A percentile compares a stretch with the other conserved stretches of the same genome.
These are phyloP conservation scores for Physcomitrium patens DNA, from an alignment of 225 moss, liverwort and hornwort species.

Conservation along the genomic window DNA sequence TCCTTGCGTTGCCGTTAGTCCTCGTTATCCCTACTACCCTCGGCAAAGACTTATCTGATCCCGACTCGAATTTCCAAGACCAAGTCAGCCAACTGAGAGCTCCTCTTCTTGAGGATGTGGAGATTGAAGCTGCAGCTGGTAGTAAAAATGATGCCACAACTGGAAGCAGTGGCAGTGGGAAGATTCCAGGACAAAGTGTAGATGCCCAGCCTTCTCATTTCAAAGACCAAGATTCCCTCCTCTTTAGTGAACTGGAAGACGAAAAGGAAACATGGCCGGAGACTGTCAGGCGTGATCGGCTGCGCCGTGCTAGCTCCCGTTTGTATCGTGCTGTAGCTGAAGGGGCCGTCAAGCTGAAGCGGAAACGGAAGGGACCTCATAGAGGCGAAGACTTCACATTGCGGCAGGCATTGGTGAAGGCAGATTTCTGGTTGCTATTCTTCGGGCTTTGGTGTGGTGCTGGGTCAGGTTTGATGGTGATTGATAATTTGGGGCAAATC, in stretches of 20 bases:
- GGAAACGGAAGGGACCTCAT: slow-evolving; percentile 25
- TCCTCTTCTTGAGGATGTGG: slow-evolving; percentile 38
- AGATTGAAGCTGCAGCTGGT: background rate
- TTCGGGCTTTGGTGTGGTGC: slow-evolving; percentile 66
- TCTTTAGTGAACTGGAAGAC: slow-evolving; percentile 75
- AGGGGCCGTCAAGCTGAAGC: slow-evolving; percentile 61
- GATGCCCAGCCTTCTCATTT: background rate
- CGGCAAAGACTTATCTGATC: background rate
- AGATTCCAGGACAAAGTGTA: slow-evolving; percentile 6
- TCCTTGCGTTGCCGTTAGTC: slow-evolving; percentile 46
- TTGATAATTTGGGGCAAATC: slow-evolving; percentile 78
- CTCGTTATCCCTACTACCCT: slow-evolving; percentile 33
- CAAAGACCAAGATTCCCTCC: slow-evolving; percentile 33
- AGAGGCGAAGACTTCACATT: slow-evolving; percentile 59
- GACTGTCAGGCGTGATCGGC: slow-evolving; percentile 2
- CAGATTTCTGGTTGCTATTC: slow-evolving; percentile 72
- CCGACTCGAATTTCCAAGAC: slow-evolving; percentile 6
- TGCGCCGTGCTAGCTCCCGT: slow-evolving; percentile 27
- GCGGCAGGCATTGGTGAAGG: slow-evolving; percentile 42
- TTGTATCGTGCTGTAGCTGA: slow-evolving; percentile 30
- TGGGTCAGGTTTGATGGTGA: slow-evolving; percentile 69
- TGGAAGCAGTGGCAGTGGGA: slow-evolving; percentile 7
- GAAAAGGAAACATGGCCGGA: slow-evolving; percentile 32
- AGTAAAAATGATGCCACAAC: background rate
- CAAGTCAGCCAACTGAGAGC: slow-evolving; percentile 31